These are phyloP conservation scores for Aspergillus leporis DNA, from an alignment of 495 filamentous ascomycete species.

Conservation along the genomic window DNA sequence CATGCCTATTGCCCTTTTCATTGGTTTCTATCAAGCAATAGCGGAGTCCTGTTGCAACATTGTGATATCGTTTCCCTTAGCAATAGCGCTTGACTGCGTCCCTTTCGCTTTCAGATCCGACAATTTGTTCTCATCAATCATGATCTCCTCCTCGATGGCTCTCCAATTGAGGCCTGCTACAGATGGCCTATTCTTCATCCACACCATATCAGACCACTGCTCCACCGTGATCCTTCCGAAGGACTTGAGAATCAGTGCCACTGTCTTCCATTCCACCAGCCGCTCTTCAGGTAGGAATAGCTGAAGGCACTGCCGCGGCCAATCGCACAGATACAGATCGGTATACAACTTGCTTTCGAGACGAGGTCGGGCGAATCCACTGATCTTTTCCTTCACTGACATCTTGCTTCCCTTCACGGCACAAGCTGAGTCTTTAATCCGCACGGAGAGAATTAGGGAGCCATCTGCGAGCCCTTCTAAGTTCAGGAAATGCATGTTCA, in stretches of 20 bases:
- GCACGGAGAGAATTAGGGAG: slow-evolving; percentile 28
- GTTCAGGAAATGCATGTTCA: slow-evolving; percentile 28
- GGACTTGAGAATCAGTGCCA: slow-evolving; percentile 33
- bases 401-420: slow-evolving; percentile 17
- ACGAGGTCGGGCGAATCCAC: slow-evolving; percentile 18
- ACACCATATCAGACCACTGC: slow-evolving; percentile 26
- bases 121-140: slow-evolving; percentile 3
- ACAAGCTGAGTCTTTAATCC: slow-evolving; percentile 17
- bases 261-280: slow-evolving; percentile 30
- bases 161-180: slow-evolving; percentile 31
- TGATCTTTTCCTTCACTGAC: slow-evolving; percentile 16
- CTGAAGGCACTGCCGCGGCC: slow-evolving; percentile 22
- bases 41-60: not conserved
- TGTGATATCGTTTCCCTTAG: slow-evolving; percentile 1
- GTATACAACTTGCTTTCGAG: slow-evolving; percentile 23
- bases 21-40: not conserved
- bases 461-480: slow-evolving; percentile 30
- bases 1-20: not conserved
- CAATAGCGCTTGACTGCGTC: not conserved
- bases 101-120: slow-evolving; percentile 6
- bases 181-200: slow-evolving; percentile 5
- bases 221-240: slow-evolving; percentile 25
- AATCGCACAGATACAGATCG: slow-evolving; percentile 17
- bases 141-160: slow-evolving; percentile 13
- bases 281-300: slow-evolving; percentile 24